Evolutionary conservation across 1,284 basidiomycete species (phyloP).

Genomic region (Prillingera fragicola): DNA sequence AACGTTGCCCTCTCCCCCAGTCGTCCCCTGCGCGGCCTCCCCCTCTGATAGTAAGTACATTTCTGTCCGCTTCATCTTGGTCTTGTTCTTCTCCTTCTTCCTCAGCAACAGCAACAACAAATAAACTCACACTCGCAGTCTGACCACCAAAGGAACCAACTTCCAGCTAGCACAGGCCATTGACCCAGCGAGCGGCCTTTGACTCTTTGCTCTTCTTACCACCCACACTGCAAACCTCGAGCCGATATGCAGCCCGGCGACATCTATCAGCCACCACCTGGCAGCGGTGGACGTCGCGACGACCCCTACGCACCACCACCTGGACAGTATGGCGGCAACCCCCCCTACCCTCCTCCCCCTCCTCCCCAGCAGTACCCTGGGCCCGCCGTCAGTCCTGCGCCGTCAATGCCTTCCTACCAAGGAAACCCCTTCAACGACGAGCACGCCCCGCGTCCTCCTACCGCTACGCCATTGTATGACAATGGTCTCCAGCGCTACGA

Average conservation of each 20-base stretch:
- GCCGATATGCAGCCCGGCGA: conserved; percentile 11
- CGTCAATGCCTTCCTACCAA: neutral
- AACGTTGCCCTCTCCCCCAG: too few relatives aligned
- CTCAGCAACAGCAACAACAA: too few relatives aligned
- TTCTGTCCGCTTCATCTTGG: too few relatives aligned
- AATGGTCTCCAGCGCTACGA: conserved; percentile 1
- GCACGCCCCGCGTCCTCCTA: conserved; percentile 3
- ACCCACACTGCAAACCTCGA: neutral
- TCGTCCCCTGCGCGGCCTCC: too few relatives aligned
- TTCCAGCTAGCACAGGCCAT: too few relatives aligned
- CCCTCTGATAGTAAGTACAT: too few relatives aligned
- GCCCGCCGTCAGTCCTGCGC: neutral
- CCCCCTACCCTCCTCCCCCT: conserved; percentile 2
- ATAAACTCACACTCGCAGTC: too few relatives aligned
- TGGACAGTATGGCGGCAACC: too few relatives aligned
- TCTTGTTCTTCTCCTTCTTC: too few relatives aligned
- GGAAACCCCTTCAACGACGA: neutral
- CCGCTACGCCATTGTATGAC: neutral
- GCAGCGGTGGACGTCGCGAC: neutral
- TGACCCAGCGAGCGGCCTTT: too few relatives aligned
- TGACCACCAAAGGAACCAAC: too few relatives aligned
- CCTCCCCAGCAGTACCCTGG: neutral
- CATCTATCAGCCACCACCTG: conserved; percentile 9
- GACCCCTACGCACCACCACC: conserved; percentile 7
- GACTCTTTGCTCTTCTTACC: neutral